Conservation (phyloP, 2,329 filamentous ascomycete genomes). For the Waltergamsia citrina region DNA sequence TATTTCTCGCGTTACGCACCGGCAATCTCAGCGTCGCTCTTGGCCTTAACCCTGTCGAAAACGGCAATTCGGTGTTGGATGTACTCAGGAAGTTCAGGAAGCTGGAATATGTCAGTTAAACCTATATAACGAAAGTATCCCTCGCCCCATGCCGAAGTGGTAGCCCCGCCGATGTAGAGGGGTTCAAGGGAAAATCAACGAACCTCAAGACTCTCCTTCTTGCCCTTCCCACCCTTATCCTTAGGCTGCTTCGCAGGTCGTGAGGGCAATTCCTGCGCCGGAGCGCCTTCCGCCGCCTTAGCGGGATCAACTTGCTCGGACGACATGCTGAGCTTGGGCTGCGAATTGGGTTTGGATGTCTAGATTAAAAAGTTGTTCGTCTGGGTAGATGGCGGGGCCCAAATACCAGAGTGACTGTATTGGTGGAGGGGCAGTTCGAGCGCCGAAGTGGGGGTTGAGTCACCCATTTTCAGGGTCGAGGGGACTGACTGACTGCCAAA, state of each 20-base stretch:
- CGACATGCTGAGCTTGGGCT: constrained; percentile 17
- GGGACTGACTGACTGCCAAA: not conserved
- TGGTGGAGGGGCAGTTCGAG: constrained; percentile 2
- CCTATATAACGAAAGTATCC: too few species aligned
- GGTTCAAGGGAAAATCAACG: constrained; percentile 18
- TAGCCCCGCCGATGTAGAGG: too few species aligned
- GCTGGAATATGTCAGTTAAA: constrained; percentile 16
- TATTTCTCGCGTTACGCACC: constrained; percentile 17
- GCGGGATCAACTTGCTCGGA: constrained; percentile 24
- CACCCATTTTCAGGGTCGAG: not conserved
- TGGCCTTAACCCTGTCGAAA: constrained; percentile 81
- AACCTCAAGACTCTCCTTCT: constrained; percentile 48
- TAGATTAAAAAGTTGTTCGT: not conserved
- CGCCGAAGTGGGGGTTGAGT: constrained; percentile 5
- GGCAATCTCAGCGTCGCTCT: constrained; percentile 66
- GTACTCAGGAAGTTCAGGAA: constrained; percentile 55
- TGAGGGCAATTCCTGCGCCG: constrained; percentile 21
- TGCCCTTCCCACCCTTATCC: constrained; percentile 31
- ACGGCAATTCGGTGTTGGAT: constrained; percentile 76
- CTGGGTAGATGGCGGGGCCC: constrained; percentile 3
- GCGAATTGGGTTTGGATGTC: not conserved
- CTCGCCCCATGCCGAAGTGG: too few species aligned
- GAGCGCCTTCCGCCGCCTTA: constrained; percentile 21
- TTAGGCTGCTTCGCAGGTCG: constrained; percentile 26
- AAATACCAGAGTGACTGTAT: too few species aligned